These are phyloP conservation scores for Chrysanthemum makinoi DNA, from an alignment of 129 eudicot species.

Conservation along the genomic window DNA sequence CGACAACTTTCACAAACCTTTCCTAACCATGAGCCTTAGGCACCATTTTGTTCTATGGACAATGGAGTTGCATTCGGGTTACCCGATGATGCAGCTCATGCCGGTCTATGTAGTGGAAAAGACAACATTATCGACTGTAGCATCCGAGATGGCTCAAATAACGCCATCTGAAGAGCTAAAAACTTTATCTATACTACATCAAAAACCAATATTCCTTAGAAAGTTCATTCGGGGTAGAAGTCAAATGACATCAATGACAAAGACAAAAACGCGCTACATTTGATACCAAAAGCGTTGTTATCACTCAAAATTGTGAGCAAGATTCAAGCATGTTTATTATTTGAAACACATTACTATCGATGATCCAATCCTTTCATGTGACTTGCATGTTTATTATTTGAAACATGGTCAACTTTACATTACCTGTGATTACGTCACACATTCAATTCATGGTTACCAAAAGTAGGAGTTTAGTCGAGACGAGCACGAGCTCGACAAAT, in stretches of 20 bases:
- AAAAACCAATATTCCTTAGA: constrained; percentile 60
- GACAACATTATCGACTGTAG: constrained; percentile 75
- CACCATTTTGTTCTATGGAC: constrained; percentile 52
- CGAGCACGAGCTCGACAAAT: too few relatives aligned
- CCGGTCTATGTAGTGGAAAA: constrained; percentile 67
- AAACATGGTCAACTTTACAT: too few relatives aligned
- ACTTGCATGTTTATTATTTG: too few relatives aligned
- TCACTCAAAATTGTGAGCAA: constrained; percentile 51
- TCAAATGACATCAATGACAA: constrained; percentile 51
- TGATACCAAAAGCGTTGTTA: constrained; percentile 72
- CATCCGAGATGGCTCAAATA: constrained; percentile 69
- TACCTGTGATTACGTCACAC: too few relatives aligned
- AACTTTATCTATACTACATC: too few relatives aligned
- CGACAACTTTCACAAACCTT: constrained; percentile 78
- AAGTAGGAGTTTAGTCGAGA: too few relatives aligned
- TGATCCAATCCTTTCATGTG: too few relatives aligned
- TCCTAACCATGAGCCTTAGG: constrained; percentile 75
- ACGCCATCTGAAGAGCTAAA: constrained; percentile 73
- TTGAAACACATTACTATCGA: too few relatives aligned
- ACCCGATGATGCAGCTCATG: constrained; percentile 80
- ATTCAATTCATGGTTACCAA: too few relatives aligned
- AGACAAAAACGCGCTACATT: constrained; percentile 57
- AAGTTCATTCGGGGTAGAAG: constrained; percentile 66
- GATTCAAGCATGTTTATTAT: too few relatives aligned
- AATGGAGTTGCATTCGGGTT: constrained; percentile 82